Evolutionary conservation across 163 green algal species (phyloP).

Genomic region (Chloroidium sp.): DNA sequence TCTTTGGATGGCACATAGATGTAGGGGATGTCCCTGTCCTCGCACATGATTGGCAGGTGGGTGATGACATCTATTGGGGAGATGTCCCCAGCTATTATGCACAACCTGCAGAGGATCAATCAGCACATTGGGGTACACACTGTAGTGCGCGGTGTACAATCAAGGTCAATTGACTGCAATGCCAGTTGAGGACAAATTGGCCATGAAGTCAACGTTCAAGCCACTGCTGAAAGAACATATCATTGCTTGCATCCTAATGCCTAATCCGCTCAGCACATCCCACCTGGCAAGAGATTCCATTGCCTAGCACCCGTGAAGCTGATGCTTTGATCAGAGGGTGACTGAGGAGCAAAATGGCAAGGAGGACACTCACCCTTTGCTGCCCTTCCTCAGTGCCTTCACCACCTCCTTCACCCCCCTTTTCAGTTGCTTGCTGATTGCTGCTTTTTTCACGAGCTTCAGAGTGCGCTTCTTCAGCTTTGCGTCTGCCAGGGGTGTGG

Average conservation of each 20-base stretch:
- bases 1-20: slow-evolving; percentile 95
- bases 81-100: slow-evolving; percentile 94
- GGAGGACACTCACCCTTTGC: slow-evolving; percentile 67
- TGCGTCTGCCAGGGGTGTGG: slow-evolving; percentile 83
- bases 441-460: slow-evolving; percentile 93
- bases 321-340: too few relatives aligned
- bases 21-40: slow-evolving; percentile 92
- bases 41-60: slow-evolving; percentile 93
- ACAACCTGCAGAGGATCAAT: slow-evolving; percentile 57
- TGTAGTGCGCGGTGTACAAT: too few relatives aligned
- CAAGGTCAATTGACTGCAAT: too few relatives aligned
- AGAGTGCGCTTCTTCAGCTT: slow-evolving; percentile 89
- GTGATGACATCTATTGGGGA: slow-evolving; percentile 96
- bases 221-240: too few relatives aligned
- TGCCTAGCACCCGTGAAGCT: too few relatives aligned
- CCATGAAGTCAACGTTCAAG: too few relatives aligned
- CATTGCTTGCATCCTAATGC: too few relatives aligned
- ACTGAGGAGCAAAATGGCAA: too few relatives aligned
- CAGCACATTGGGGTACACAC: too few relatives aligned
- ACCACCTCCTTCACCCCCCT: slow-evolving; percentile 98
- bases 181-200: too few relatives aligned
- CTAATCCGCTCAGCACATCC: too few relatives aligned
- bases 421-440: slow-evolving; percentile 93
- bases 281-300: too few relatives aligned
- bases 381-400: slow-evolving; percentile 88